A percentile compares a stretch with the other conserved stretches of the same genome.
Conservation (phyloP, 331 rosid genomes). For the Arachis monticola region DNA sequence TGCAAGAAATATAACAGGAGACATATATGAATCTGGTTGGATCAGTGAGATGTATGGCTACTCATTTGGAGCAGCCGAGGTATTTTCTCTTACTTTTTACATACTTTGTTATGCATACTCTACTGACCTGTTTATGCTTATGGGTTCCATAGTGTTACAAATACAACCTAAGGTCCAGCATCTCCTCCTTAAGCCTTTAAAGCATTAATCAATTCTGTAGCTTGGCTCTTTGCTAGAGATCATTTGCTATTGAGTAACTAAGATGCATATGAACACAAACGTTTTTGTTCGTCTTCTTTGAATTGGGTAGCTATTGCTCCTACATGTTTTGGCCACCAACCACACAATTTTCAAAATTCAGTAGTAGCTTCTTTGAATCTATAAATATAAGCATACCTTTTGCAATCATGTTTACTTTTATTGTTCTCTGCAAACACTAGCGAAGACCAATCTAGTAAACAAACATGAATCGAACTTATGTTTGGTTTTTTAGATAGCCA, state of each 20-base stretch:
- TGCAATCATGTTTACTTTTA: not conserved
- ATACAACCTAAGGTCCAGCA: constrained; percentile 1
- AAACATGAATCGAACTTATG: not conserved
- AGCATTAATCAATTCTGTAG: not conserved
- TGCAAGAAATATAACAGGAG: constrained; percentile 92
- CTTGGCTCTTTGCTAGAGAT: not conserved
- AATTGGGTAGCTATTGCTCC: constrained; percentile 10
- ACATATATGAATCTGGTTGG: constrained; percentile 92
- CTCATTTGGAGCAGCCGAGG: constrained; percentile 99
- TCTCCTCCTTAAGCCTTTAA: not conserved
- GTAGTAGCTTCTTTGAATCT: not conserved
- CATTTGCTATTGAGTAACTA: not conserved
- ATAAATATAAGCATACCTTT: not conserved
- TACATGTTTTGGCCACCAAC: not conserved
- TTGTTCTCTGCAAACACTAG: not conserved
- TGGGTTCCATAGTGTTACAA: constrained; percentile 11
- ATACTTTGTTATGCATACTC: constrained; percentile 31
- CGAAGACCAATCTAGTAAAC: not conserved
- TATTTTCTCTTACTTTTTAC: constrained; percentile 42
- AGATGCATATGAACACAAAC: not conserved
- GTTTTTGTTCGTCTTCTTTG: not conserved
- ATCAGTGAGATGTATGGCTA: constrained; percentile 99
- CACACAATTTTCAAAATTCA: constrained; percentile 2
- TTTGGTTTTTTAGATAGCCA: not conserved
- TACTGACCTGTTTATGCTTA: constrained; percentile 3